Base-by-base conservation (phyloP, 768 basidiomycete species). In the Hypholoma fasciculare region DNA sequence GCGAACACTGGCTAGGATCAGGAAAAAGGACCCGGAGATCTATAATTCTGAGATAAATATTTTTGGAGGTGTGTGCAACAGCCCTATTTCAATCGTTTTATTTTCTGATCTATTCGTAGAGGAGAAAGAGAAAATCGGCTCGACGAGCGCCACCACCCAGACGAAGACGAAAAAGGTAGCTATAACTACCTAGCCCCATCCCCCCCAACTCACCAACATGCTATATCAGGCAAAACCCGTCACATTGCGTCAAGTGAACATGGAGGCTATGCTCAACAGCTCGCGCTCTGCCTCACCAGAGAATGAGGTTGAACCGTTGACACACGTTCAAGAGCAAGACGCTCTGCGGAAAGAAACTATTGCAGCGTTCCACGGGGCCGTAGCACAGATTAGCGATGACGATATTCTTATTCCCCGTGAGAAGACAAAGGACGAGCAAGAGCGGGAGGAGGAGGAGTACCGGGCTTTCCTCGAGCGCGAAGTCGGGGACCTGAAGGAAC, bases 401-500 rank as follows among this genome's bases (percentile, higher is more conserved):
- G 91, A 84, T 38, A 70, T 96, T 1, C 80, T 97, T 13, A 74
- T 90, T 6, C 85, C 84, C 2, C 81, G 92, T 38, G 88, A 89
- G 57, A 91, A 88, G 71, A 90, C 87, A 0, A 82, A 85, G 62
- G 91, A 92, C 57, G 92, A 96, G 70, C 63, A 81, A 2, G 86
- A 90, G 64, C 64, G 71, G 42, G 94, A 97, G 63, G 92, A 92
- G 63, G 88, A 91, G 62, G 93, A 94, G 64, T 99, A 98, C 67
- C 81, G 83, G 20, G 77, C 80, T 1, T 98, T 91, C 71, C 72
- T 98, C 61, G 78, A 93, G 69, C 83, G 88, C 13, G 90, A 89
- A 70, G 94, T 89, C 43, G 94, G 94, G 2, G 88, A 92, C 65
- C 74, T 98, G 50, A 74, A 78, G 54, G 80, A 83, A 23, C 69